Conservation (phyloP, 805 yeast genomes). For the Myxozyma udenii region DNA sequence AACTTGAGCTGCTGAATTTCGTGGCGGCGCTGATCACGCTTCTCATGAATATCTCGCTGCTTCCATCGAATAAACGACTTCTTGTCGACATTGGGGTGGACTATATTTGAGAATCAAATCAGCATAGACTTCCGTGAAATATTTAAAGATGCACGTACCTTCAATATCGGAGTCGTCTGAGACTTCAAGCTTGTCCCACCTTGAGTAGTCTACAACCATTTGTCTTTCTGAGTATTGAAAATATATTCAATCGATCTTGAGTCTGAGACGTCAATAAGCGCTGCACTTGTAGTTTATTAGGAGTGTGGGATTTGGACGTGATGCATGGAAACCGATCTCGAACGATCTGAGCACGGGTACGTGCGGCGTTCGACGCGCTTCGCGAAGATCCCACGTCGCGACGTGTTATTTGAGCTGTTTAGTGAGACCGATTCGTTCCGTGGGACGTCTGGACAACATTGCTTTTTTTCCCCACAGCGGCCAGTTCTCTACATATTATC, state of each 20-base stretch:
- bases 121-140: neutral
- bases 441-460: too few species aligned
- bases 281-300: neutral
- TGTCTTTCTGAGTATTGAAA: constrained; percentile 6
- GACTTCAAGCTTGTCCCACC: constrained; percentile 95
- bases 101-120: constrained; percentile 37
- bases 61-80: constrained; percentile 90
- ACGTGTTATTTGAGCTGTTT: too few species aligned
- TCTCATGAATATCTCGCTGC: constrained; percentile 94
- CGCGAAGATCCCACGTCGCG: too few species aligned
- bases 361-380: too few species aligned
- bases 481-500: too few species aligned
- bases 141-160: constrained; percentile 30
- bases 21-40: constrained; percentile 73
- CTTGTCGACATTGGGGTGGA: constrained; percentile 97
- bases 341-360: too few species aligned
- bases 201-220: constrained; percentile 91
- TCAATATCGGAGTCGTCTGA: constrained; percentile 97
- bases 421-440: too few species aligned
- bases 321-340: too few species aligned
- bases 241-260: too few species aligned
- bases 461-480: too few species aligned
- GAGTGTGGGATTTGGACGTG: too few species aligned
- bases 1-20: constrained; percentile 73
- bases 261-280: neutral